Evolutionary conservation across 768 basidiomycete genomes (phyloP), one percentile per base, ranked within the genome.

Genomic region (Saitozyma sp.): DNA sequence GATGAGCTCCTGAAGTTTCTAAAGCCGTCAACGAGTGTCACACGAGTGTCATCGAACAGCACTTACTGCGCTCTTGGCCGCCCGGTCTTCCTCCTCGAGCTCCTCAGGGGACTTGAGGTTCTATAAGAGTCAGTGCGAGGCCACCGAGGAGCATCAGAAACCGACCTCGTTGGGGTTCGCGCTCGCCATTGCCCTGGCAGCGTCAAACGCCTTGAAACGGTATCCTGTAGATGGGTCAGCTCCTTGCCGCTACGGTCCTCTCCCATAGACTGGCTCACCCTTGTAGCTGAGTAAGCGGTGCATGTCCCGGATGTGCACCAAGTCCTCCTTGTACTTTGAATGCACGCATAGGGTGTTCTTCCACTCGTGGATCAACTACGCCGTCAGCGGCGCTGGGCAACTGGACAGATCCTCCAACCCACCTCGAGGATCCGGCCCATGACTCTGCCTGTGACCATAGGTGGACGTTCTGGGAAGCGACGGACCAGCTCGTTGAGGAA

Each of bases 281-380:
- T 98, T 99, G 84, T 94, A 97, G 7, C 87, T 89, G 69, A 99
- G 79, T 58, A 99, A 79, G 20, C 95, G 83, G 79, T 97, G 91
- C 96, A 99, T 99, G 81, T 99, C 96, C 68, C 95, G 81, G 62
- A 99, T 96, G 73, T 98, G 97, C 9, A 91, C 91, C 52, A 99
- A 82, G 80, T 98, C 95, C 62, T 98, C 96, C 77, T 91, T 92
- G 87, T 92, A 94, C 76, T 94, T 87, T 51, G 89, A 90, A 40
- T 90, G 88, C 0, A 82, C 75, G 74, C 95, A 98, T 50, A 99
- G 90, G 3, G 88, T 88, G 75, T 94, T 91, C 82, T 93, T 96
- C 96, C 96, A 99, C 54, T 84, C 83, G 67, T 95, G 86, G 48
- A 99, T 93, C 64, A 95, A 83, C 69, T 80, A 51, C 9, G 1